phyloP scores from a whole-genome alignment of 441 rosid genomes.

The Adansonia rubrostipa region DNA sequence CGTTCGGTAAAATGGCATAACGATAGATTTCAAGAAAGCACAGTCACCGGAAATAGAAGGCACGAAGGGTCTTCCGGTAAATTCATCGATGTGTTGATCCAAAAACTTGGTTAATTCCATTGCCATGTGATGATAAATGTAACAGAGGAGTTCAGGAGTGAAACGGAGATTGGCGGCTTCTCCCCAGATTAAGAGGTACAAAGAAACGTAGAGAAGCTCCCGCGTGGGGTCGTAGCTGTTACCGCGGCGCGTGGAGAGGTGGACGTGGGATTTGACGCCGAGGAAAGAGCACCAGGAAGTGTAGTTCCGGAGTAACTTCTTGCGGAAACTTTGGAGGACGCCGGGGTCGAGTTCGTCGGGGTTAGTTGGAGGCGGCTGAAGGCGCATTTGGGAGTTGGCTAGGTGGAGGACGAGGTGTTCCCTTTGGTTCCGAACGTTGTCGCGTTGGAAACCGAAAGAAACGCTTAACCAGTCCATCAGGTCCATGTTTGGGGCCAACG shows the following conservation, averaged over 20 bases:
- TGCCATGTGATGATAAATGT: conserved; percentile 68
- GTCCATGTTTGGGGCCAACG: conserved; percentile 53
- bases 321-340: conserved; percentile 59
- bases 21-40: conserved; percentile 56
- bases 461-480: conserved; percentile 63
- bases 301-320: conserved; percentile 60
- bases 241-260: conserved; percentile 39
- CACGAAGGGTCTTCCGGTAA: conserved; percentile 58
- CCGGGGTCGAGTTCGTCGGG: conserved; percentile 55
- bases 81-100: conserved; percentile 56
- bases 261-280: conserved; percentile 54
- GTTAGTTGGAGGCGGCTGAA: conserved; percentile 52
- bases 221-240: conserved; percentile 51
- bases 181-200: conserved; percentile 68
- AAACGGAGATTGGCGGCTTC: conserved; percentile 69
- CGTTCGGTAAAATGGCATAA: conserved; percentile 63
- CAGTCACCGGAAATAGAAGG: conserved; percentile 63
- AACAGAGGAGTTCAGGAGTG: conserved; percentile 63
- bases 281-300: conserved; percentile 68
- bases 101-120: conserved; percentile 64
- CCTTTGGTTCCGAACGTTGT: conserved; percentile 66
- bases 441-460: conserved; percentile 62
- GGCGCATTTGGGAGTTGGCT: conserved; percentile 73
- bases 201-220: conserved; percentile 65
- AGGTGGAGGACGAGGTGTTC: conserved; percentile 76